These are phyloP conservation scores for Podospora pseudocomata DNA, from an alignment of 495 filamentous ascomycete genomes.

Conservation along the genomic window DNA sequence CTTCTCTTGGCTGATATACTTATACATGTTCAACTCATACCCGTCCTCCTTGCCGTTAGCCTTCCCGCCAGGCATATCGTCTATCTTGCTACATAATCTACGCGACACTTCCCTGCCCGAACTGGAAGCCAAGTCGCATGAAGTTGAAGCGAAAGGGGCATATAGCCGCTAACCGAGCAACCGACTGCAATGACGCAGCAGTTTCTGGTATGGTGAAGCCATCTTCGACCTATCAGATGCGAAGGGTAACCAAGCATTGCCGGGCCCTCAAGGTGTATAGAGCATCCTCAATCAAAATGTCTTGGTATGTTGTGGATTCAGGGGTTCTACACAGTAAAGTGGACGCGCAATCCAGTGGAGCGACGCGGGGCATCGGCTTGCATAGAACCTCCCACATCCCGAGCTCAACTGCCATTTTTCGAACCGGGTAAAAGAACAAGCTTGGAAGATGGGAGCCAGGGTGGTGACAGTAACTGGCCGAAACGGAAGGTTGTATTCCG, in stretches of 20 bases:
- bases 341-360: conserved; percentile 9
- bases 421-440: conserved; percentile 7
- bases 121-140: neutral
- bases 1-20: neutral
- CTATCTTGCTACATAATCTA: neutral
- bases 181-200: neutral
- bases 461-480: neutral
- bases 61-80: neutral
- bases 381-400: conserved; percentile 3
- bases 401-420: neutral
- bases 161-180: conserved; percentile 1
- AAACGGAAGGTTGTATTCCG: conserved; percentile 10
- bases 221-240: conserved; percentile 1
- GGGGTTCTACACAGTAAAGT: neutral
- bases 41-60: neutral
- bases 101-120: neutral
- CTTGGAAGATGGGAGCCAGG: neutral
- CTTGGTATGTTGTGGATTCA: conserved; percentile 7
- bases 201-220: neutral
- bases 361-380: neutral
- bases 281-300: neutral
- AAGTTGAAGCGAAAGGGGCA: neutral
- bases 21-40: neutral
- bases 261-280: neutral
- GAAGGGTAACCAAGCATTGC: neutral